Conservation (phyloP, 495 filamentous ascomycete genomes). For the Lophiotrema nucula region DNA sequence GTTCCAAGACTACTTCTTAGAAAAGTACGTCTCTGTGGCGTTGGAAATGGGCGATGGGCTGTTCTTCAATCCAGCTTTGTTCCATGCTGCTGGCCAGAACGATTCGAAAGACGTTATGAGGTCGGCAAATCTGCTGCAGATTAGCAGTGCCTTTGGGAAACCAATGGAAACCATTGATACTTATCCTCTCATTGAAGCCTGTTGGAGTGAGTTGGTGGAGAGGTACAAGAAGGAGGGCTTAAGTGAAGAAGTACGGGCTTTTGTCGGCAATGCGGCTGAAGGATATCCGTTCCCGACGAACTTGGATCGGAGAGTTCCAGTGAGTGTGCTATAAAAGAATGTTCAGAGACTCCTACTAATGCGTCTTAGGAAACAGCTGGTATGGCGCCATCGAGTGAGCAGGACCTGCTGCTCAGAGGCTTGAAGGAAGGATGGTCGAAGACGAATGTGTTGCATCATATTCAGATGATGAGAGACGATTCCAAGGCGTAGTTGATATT, state of each 20-base stretch:
- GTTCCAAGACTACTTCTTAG: conserved; percentile 51
- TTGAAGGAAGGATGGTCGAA: conserved; percentile 44
- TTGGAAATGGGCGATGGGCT: conserved; percentile 52
- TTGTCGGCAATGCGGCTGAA: conserved; percentile 49
- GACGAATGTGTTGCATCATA: conserved; percentile 40
- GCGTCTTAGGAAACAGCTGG: conserved; percentile 49
- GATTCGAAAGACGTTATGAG: conserved; percentile 47
- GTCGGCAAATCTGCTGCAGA: conserved; percentile 54
- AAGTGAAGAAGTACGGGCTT: conserved; percentile 39
- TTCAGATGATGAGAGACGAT: conserved; percentile 44
- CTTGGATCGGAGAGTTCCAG: conserved; percentile 51
- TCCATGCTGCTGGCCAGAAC: conserved; percentile 58
- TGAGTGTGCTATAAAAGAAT: no score
- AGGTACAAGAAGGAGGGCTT: conserved; percentile 40
- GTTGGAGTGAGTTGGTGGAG: conserved; percentile 44
- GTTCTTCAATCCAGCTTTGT: conserved; percentile 58
- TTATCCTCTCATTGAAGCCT: conserved; percentile 44
- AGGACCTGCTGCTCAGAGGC: conserved; percentile 48
- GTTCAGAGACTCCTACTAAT: no score
- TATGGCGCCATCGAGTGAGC: conserved; percentile 57
- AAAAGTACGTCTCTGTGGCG: conserved; percentile 49
- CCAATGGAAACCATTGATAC: conserved; percentile 57
- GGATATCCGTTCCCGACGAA: conserved; percentile 61
- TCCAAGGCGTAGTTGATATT: background rate
- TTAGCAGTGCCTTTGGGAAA: conserved; percentile 57